Percentiles rank a stretch among this genome's conserved stretches.
Evolutionary conservation across 306 rosid genomes (phyloP).

Genomic region (Hippophae gyantsensis): DNA sequence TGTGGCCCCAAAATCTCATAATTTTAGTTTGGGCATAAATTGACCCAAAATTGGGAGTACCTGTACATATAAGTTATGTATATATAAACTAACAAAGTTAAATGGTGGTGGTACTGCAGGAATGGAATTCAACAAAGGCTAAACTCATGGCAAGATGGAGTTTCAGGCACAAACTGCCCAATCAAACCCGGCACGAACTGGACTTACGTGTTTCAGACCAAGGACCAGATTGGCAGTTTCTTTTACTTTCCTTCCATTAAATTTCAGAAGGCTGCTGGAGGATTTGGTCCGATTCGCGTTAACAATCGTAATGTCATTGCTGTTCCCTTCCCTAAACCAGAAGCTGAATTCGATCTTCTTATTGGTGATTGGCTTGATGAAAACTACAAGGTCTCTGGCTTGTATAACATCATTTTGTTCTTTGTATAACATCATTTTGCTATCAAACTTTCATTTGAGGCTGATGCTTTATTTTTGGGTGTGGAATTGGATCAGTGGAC

Average conservation of each 20-base stretch:
- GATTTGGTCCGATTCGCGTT: slow-evolving; percentile 63
- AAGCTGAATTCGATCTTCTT: slow-evolving; percentile 68
- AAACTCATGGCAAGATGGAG: slow-evolving; percentile 96
- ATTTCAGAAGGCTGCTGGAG: slow-evolving; percentile 77
- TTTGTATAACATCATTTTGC: background rate
- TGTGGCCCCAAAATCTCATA: too few species aligned
- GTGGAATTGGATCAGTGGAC: slow-evolving; percentile 28
- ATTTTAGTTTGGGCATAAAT: too few species aligned
- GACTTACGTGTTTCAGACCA: slow-evolving; percentile 57
- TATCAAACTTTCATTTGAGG: background rate
- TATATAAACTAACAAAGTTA: background rate
- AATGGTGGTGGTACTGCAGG: slow-evolving; percentile 33
- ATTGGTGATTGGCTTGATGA: slow-evolving; percentile 68
- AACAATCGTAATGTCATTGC: slow-evolving; percentile 41
- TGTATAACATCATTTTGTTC: background rate
- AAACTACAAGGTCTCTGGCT: slow-evolving; percentile 50
- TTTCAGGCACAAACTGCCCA: slow-evolving; percentile 80
- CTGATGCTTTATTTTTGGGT: background rate
- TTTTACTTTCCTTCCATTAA: slow-evolving; percentile 75
- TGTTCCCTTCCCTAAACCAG: slow-evolving; percentile 67
- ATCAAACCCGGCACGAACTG: slow-evolving; percentile 53
- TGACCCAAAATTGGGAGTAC: too few species aligned
- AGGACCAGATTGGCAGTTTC: slow-evolving; percentile 86
- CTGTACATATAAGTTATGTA: too few species aligned
- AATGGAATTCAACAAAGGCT: slow-evolving; percentile 82